Base-by-base conservation (phyloP, 2,329 filamentous ascomycete species). In the Beauveria pseudobassiana region DNA sequence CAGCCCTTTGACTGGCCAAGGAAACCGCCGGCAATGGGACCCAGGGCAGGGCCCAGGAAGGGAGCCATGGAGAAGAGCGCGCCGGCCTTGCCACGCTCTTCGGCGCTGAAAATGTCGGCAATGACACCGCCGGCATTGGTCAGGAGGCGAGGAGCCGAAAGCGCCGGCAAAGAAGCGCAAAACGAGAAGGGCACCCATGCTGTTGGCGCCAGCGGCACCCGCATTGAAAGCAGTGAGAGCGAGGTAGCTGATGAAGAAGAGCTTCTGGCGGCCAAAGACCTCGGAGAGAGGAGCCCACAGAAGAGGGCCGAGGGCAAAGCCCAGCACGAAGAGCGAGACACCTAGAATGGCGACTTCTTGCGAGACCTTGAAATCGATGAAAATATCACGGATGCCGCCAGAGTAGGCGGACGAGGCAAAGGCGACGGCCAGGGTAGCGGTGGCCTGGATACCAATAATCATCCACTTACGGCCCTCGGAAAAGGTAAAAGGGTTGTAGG, bases 341-440 rank as follows among this genome's bases (percentile, higher is more conserved):
- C 86, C 86, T 2, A 88, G 76, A 26, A 83, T 86, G 45, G 79
- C 81, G 8, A 87, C 73, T 65, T 83, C 82, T 1, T 67, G 67
- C 1, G 74, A 75, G 30, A 84, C 77, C 14, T 74, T 62, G 65
- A 90, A 89, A 40, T 85, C 76, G 1, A 64, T 49, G 16, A 86
- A 76, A 59, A 90, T 78, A 54, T 84, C 75, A 9, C 66, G 62
- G 16, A 86, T 71, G 52, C 83, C 84, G 14, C 84, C 84, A 4
- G 82, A 83, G 71, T 85, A 89, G 38, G 87, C 87, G 1, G 85
- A 87, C 20, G 86, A 89, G 59, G 85, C 83, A 67, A 92, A 88
- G 3, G 89, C 78, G 34, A 91, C 87, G 30, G 81, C 87, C 49
- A 92, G 78, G 1, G 87, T 88, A 16, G 88, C 84, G 30, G 88